phyloP scores from a whole-genome alignment of 2,329 filamentous ascomycete genomes.

The Chaetoscypha palmicola region DNA sequence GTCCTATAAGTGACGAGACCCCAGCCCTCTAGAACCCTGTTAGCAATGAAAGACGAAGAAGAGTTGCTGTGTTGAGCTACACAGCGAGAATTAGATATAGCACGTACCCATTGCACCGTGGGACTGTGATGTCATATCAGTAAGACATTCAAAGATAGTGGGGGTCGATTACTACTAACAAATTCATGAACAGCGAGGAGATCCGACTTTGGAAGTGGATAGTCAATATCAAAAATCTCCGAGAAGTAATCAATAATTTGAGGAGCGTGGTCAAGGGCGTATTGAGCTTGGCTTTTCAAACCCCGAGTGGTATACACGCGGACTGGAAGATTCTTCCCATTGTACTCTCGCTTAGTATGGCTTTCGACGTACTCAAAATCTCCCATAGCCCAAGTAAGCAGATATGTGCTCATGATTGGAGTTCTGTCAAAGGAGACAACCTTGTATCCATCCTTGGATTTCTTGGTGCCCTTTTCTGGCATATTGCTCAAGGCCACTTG shows the following conservation, averaged over 20 bases:
- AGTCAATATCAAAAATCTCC: conserved; percentile 87
- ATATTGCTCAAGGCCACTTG: conserved; percentile 92
- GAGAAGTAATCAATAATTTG: conserved; percentile 96
- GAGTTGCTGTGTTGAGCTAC: too few relatives aligned
- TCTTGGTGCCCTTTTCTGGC: conserved; percentile 68
- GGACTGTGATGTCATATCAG: too few relatives aligned
- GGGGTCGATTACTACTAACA: conserved; percentile 47
- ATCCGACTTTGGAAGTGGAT: conserved; percentile 87
- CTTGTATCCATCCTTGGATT: conserved; percentile 58
- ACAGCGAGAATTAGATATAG: not conserved
- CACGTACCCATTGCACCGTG: conserved; percentile 57
- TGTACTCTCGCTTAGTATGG: conserved; percentile 82
- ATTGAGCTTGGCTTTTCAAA: conserved; percentile 85
- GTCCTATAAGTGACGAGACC: conserved; percentile 92
- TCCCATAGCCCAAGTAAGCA: conserved; percentile 88
- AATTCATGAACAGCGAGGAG: conserved; percentile 91
- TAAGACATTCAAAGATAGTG: too few relatives aligned
- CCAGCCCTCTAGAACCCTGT: conserved; percentile 56
- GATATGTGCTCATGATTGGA: conserved; percentile 86
- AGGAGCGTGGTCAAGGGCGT: conserved; percentile 84
- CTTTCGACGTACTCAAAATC: conserved; percentile 97
- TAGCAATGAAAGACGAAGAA: too few relatives aligned
- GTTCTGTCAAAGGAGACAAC: conserved; percentile 74
- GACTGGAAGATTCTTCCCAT: conserved; percentile 84
- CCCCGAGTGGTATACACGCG: conserved; percentile 93